phyloP scores from a whole-genome alignment of 1,284 basidiomycete genomes.

The Moniliophthora roreri region DNA sequence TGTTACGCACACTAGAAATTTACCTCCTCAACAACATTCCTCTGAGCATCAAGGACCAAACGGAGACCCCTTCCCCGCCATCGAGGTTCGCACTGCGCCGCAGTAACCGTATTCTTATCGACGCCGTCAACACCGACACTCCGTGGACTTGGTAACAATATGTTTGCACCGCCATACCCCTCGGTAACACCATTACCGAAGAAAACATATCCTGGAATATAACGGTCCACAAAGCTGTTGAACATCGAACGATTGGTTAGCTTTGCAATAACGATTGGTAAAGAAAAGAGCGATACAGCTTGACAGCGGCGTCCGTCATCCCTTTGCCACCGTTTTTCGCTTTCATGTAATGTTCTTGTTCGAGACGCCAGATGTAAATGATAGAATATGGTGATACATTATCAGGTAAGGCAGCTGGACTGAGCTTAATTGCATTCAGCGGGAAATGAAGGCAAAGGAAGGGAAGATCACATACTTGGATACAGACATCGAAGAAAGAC shows the following conservation, averaged over 20 bases:
- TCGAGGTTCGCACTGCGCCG: conserved; percentile 22
- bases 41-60: conserved; percentile 41
- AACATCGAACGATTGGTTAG: neutral
- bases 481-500: conserved; percentile 63
- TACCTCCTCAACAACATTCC: conserved; percentile 34
- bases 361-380: conserved; percentile 77
- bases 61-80: conserved; percentile 43
- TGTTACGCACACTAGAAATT: conserved; percentile 19
- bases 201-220: conserved; percentile 85
- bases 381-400: conserved; percentile 47
- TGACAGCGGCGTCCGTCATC: conserved; percentile 82
- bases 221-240: conserved; percentile 74
- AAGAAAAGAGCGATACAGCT: conserved; percentile 46
- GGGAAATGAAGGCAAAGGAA: neutral
- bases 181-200: conserved; percentile 52
- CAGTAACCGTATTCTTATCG: conserved; percentile 2
- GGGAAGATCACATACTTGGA: conserved; percentile 53
- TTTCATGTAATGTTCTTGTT: conserved; percentile 91
- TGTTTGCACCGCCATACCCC: conserved; percentile 15
- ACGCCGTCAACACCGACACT: neutral
- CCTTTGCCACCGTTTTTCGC: conserved; percentile 76
- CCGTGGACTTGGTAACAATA: neutral
- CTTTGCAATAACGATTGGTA: neutral
- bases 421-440: conserved; percentile 41
- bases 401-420: conserved; percentile 35